Evolutionary conservation across 495 filamentous ascomycete genomes (phyloP).

Genomic region (Penicillium coprophilum): DNA sequence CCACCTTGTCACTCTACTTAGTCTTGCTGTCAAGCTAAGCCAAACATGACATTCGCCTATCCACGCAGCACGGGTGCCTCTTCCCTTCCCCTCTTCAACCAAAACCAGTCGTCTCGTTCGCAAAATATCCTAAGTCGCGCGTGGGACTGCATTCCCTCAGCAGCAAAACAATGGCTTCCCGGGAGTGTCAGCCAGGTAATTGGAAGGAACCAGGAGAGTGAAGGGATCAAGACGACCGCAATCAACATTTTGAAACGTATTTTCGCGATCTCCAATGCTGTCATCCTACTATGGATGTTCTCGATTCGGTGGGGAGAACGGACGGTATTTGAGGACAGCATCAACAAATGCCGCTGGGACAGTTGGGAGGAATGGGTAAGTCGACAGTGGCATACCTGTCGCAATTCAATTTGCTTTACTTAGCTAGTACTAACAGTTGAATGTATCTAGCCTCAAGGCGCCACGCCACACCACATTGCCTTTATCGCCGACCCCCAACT

Average conservation of each 20-base stretch:
- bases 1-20: conserved; percentile 10
- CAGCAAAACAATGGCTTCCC: conserved; percentile 29
- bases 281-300: conserved; percentile 73
- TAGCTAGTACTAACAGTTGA: conserved; percentile 13
- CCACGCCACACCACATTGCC: conserved; percentile 79
- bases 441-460: conserved; percentile 61
- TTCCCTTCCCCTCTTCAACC: conserved; percentile 32
- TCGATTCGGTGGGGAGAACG: conserved; percentile 86
- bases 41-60: conserved; percentile 45
- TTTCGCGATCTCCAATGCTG: conserved; percentile 61
- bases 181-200: conserved; percentile 10
- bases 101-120: conserved; percentile 12
- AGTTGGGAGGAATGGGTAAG: conserved; percentile 93
- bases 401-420: neutral
- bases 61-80: conserved; percentile 30
- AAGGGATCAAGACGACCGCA: conserved; percentile 17
- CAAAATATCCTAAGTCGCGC: conserved; percentile 12
- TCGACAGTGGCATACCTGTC: conserved; percentile 1
- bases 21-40: conserved; percentile 14
- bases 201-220: conserved; percentile 9
- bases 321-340: conserved; percentile 64
- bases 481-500: conserved; percentile 97
- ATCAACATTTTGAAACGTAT: conserved; percentile 26
- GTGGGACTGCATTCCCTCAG: conserved; percentile 22
- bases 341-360: conserved; percentile 76